Percentiles rank a stretch among this genome's conserved stretches.
phyloP scores from a whole-genome alignment of 1,284 basidiomycete genomes.

The Ceratobasidium sp. region DNA sequence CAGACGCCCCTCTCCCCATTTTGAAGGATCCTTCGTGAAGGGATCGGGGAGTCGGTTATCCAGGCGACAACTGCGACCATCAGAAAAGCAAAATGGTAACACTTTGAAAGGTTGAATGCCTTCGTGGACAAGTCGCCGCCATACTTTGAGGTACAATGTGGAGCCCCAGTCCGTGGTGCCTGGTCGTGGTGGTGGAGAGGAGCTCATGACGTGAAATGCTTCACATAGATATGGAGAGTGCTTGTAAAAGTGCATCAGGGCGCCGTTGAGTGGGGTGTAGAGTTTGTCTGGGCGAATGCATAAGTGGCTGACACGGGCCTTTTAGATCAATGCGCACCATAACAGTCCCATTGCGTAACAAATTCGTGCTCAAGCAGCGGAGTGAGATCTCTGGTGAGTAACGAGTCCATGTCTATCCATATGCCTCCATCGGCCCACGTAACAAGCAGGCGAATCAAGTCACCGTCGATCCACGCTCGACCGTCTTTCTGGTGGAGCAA shows the following conservation, averaged over 20 bases:
- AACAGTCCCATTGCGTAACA: conserved; percentile 96
- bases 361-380: conserved; percentile 90
- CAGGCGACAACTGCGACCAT: conserved; percentile 85
- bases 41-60: conserved; percentile 92
- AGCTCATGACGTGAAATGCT: conserved; percentile 87
- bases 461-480: conserved; percentile 93
- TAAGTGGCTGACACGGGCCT: conserved; percentile 2
- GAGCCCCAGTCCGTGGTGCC: conserved; percentile 92
- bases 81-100: conserved; percentile 91
- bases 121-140: conserved; percentile 76
- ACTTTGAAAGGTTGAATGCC: conserved; percentile 84
- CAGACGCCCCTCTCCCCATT: conserved; percentile 64
- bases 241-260: conserved; percentile 87
- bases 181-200: conserved; percentile 71
- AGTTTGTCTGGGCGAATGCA: conserved; percentile 68
- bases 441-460: conserved; percentile 81
- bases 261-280: conserved; percentile 88
- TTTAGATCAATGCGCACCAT: conserved; percentile 63
- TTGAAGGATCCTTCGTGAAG: conserved; percentile 67
- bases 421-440: conserved; percentile 90
- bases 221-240: conserved; percentile 94
- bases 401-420: conserved; percentile 95
- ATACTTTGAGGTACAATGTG: conserved; percentile 84
- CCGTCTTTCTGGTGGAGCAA: conserved; percentile 68
- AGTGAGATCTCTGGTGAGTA: conserved; percentile 81